Conservation (phyloP, 2,329 filamentous ascomycete species). For the Trichoderma brevicompactum region DNA sequence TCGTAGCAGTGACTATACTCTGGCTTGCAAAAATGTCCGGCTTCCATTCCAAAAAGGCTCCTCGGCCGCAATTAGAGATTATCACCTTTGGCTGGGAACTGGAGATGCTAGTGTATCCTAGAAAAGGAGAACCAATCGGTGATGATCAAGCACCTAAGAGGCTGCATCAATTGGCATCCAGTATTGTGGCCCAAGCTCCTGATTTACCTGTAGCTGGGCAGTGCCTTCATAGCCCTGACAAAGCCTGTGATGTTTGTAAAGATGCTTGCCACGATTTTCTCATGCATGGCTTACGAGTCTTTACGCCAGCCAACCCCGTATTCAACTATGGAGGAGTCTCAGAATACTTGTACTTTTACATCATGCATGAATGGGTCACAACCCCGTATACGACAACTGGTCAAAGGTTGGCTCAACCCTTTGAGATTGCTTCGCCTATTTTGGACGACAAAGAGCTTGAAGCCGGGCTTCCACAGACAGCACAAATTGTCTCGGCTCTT, state of each 20-base stretch:
- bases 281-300: not conserved
- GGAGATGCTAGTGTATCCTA: conserved; percentile 31
- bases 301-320: not conserved
- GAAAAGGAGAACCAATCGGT: not conserved
- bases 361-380: conserved; percentile 30
- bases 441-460: conserved; percentile 31
- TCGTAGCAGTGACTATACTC: no score
- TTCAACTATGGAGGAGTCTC: not conserved
- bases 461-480: conserved; percentile 28
- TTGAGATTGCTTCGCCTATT: conserved; percentile 35
- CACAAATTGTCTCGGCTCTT: conserved; percentile 25
- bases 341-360: conserved; percentile 27
- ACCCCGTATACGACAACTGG: not conserved
- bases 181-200: not conserved
- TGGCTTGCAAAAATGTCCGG: not conserved
- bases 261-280: not conserved
- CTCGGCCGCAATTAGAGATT: not conserved
- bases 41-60: not conserved
- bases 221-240: not conserved
- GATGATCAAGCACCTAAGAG: not conserved
- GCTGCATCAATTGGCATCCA: not conserved
- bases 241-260: conserved; percentile 1
- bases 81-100: conserved; percentile 36
- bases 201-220: not conserved
- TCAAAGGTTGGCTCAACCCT: conserved; percentile 27